Base-by-base conservation (phyloP, 1,284 basidiomycete species). In the Ceratobasidium sp. region DNA sequence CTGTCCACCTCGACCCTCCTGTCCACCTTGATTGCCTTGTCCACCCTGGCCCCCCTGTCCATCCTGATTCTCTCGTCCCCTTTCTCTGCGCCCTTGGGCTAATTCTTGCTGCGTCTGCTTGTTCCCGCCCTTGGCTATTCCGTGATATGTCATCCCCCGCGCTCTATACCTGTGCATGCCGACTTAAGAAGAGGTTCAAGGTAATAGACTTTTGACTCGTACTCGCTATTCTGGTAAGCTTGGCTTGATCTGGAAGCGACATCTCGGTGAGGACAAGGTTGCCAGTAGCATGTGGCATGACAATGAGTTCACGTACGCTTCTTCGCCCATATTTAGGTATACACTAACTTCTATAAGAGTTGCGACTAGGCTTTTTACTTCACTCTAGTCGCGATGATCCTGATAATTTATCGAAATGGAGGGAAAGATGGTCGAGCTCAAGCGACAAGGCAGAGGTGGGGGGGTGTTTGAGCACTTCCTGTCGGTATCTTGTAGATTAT, bases 121-220 rank as follows among this genome's bases (percentile, higher is more conserved):
- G 40, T 12, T 66, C 10, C 40, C 15, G 28, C 63, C 39, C 13
- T n/a, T 46, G 12, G 9, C 63, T 20, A 66, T n/a, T 53, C 46
- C 44, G 6, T 67, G 46, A 20, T 49, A 20, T 33, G 66, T n/a
- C 66, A 67, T 67, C 15, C 66, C 66, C 23, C 66, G 66, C 6
- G 44, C n/a, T 46, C 26, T 67, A 23, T 15, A 67, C 5, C 66
- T 67, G 49, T 12, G 5, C 15, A 12, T 20, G 26, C 20, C 15
- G 20, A 42, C 18, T 51, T 28, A n/a, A 15, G 42, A 40, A 67
- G 49, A 44, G 46, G 20, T 23, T 13, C 12, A 61, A 13, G 23
- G 15, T 7, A 61, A 33, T 3, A 28, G 33, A 33, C 5, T 63
- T 20, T 20, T 39, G 28, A 13, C 28, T 9, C 63, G 23, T 46